Percentiles rank a stretch among this genome's conserved stretches.
Evolutionary conservation across 2,329 filamentous ascomycete species (phyloP).

Genomic region (Arthrobotrys pseudoclavata): DNA sequence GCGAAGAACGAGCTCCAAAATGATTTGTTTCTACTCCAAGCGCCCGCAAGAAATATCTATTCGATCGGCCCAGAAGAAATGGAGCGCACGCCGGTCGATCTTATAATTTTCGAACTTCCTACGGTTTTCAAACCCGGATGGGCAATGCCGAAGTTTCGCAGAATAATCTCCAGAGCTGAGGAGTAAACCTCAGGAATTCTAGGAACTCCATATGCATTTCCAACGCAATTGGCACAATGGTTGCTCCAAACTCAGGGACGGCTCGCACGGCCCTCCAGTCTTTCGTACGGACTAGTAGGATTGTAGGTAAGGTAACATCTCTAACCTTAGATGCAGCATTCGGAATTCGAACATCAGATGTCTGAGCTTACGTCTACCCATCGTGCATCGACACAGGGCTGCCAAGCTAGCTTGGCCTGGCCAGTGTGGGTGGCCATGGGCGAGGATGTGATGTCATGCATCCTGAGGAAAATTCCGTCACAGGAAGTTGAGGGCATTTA

Average conservation of each 20-base stretch:
- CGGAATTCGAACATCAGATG: conserved; percentile 11
- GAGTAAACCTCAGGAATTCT: background rate
- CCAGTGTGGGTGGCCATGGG: conserved; percentile 1
- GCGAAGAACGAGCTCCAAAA: background rate
- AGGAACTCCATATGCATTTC: too few species aligned
- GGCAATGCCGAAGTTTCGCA: background rate
- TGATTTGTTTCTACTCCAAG: background rate
- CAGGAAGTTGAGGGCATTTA: background rate
- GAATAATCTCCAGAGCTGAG: background rate
- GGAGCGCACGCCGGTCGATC: background rate
- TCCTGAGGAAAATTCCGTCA: conserved; percentile 5
- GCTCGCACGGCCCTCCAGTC: conserved; percentile 3
- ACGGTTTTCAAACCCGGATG: background rate
- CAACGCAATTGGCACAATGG: background rate
- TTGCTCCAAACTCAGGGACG: background rate
- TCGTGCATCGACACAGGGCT: conserved; percentile 5
- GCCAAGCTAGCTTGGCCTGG: conserved; percentile 13
- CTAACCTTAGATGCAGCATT: background rate
- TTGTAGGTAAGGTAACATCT: background rate
- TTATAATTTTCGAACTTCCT: background rate
- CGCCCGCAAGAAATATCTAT: background rate
- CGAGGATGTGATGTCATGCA: conserved; percentile 21
- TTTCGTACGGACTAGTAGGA: background rate
- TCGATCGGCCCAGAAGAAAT: background rate
- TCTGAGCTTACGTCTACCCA: conserved; percentile 29